A percentile compares a stretch with the other conserved stretches of the same genome.
Conservation (phyloP, 2,329 filamentous ascomycete species). For the Hypoxylon sp. region DNA sequence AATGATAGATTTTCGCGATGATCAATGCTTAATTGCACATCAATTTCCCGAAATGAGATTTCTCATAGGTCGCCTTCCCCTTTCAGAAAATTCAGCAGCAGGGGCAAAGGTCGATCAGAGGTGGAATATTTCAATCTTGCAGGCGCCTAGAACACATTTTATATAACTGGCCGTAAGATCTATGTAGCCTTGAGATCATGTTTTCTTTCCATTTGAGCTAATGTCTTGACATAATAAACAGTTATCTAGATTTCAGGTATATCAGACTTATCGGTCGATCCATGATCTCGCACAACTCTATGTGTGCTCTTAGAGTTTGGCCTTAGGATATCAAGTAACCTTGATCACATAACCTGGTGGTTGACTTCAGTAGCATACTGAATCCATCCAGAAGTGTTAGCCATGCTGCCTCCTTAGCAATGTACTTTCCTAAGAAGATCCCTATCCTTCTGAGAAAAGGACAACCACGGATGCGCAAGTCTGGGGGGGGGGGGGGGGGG, state of each 20-base stretch:
- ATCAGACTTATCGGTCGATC: background rate
- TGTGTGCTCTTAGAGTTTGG: background rate
- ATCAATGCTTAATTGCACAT: constrained; percentile 23
- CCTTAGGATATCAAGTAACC: too few species aligned
- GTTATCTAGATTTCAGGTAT: background rate
- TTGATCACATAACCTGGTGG: too few species aligned
- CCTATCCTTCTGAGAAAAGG: too few species aligned
- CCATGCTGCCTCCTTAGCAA: too few species aligned
- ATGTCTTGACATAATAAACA: background rate
- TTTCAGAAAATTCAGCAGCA: background rate
- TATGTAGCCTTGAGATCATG: background rate
- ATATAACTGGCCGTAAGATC: background rate
- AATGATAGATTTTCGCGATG: constrained; percentile 21
- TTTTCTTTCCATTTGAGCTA: background rate
- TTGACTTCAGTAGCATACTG: too few species aligned
- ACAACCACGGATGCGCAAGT: background rate
- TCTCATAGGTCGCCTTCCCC: background rate
- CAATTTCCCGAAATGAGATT: constrained; percentile 12
- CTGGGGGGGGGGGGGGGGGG: too few species aligned
- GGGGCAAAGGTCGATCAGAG: background rate
- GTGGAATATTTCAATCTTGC: background rate
- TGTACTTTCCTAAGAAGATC: too few species aligned
- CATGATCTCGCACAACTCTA: background rate
- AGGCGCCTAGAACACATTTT: constrained; percentile 1
- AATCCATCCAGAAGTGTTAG: too few species aligned